Percentiles rank a stretch among this genome's conserved stretches.
These are phyloP conservation scores for Tulasnella sp. DNA, from an alignment of 768 basidiomycete species.

Conservation along the genomic window DNA sequence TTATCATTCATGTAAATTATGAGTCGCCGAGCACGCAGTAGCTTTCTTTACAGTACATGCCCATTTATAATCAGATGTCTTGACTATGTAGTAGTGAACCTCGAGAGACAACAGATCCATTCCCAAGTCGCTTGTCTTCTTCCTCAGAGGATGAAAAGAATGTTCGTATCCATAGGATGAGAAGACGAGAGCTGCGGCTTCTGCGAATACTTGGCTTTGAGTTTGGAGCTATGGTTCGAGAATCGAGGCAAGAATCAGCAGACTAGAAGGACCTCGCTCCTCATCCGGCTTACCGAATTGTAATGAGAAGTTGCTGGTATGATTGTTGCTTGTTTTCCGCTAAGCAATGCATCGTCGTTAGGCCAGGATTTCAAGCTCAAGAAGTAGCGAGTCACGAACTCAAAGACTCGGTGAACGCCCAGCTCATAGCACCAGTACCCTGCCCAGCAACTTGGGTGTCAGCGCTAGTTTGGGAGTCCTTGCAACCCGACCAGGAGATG, in stretches of 20 bases:
- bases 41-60: not conserved
- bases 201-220: constrained; percentile 35
- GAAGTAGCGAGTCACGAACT: constrained; percentile 17
- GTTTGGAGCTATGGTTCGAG: constrained; percentile 34
- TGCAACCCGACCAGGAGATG: constrained; percentile 39
- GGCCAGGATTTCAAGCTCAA: not conserved
- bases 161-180: constrained; percentile 32
- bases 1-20: not conserved
- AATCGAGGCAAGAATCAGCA: not conserved
- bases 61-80: not conserved
- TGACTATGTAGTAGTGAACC: not conserved
- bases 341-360: constrained; percentile 26
- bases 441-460: constrained; percentile 38
- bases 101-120: not conserved
- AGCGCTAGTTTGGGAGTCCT: constrained; percentile 37
- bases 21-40: not conserved
- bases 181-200: constrained; percentile 34
- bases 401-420: constrained; percentile 30
- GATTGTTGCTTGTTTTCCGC: constrained; percentile 34
- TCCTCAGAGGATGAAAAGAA: constrained; percentile 32
- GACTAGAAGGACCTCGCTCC: constrained; percentile 14
- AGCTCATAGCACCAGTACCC: constrained; percentile 44
- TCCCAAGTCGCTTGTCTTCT: not conserved
- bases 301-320: constrained; percentile 26
- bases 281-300: constrained; percentile 9